Conservation (phyloP, 2,329 filamentous ascomycete genomes). For the Colletotrichum acutatum region DNA sequence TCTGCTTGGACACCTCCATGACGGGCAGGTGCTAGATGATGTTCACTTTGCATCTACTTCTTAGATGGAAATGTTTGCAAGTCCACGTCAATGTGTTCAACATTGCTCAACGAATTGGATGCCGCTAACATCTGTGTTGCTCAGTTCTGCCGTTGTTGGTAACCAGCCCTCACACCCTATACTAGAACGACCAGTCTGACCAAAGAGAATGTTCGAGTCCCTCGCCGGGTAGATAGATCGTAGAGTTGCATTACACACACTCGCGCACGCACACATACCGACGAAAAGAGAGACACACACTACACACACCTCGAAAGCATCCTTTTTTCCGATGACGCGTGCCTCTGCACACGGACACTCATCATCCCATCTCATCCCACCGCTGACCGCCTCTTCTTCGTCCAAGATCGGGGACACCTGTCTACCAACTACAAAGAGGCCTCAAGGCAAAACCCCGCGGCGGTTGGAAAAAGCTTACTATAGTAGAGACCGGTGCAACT, state of each 20-base stretch:
- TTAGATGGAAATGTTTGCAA: neutral
- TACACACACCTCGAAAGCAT: too few species aligned
- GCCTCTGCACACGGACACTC: neutral
- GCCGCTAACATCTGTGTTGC: neutral
- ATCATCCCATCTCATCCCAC: slow-evolving; percentile 1
- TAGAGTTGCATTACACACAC: neutral
- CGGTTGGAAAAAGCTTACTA: neutral
- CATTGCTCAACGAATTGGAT: neutral
- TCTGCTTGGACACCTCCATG: neutral
- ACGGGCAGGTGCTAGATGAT: neutral
- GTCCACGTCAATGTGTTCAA: neutral
- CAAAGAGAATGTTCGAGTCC: neutral
- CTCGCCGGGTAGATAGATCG: neutral
- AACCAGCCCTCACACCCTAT: neutral
- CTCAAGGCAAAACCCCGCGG: neutral
- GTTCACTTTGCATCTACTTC: neutral
- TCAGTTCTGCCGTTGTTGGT: slow-evolving; percentile 1
- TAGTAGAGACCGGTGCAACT: neutral
- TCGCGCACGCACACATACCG: neutral
- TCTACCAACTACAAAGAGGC: neutral
- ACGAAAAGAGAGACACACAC: too few species aligned
- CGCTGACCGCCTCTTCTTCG: slow-evolving; percentile 25
- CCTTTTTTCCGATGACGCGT: neutral
- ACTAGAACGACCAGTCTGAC: neutral
- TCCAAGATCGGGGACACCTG: slow-evolving; percentile 10